Percentiles rank a stretch among this genome's conserved stretches.
Evolutionary conservation across 2,329 filamentous ascomycete genomes (phyloP).

Genomic region (Colletotrichum tabaci): DNA sequence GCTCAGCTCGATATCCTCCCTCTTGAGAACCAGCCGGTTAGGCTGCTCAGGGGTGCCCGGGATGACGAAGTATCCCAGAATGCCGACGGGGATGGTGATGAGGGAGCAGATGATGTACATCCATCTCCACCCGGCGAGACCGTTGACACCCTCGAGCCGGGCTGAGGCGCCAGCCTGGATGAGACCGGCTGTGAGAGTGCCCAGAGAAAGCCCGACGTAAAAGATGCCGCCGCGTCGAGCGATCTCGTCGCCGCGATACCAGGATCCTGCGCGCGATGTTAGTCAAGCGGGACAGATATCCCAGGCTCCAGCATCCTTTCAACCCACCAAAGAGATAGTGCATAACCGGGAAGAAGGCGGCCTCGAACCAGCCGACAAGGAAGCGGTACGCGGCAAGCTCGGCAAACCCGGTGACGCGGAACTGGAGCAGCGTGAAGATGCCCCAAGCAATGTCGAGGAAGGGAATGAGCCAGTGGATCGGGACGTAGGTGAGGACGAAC

Average conservation of each 20-base stretch:
- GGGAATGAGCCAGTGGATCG: conserved; percentile 47
- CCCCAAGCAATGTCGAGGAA: conserved; percentile 66
- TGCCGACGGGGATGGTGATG: conserved; percentile 58
- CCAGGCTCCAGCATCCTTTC: too few species aligned
- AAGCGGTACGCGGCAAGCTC: conserved; percentile 49
- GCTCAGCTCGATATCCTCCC: conserved; percentile 46
- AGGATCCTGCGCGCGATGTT: conserved; percentile 64
- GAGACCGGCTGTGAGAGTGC: conserved; percentile 60
- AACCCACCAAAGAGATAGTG: conserved; percentile 56
- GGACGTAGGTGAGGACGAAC: conserved; percentile 49
- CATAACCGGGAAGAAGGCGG: conserved; percentile 51
- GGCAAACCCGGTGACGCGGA: conserved; percentile 44
- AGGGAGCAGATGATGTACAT: conserved; percentile 62
- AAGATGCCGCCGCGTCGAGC: conserved; percentile 60
- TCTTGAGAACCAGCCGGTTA: conserved; percentile 48
- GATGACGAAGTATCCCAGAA: conserved; percentile 57
- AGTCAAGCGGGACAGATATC: conserved; percentile 34
- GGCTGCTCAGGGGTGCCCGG: conserved; percentile 51
- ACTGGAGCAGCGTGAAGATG: conserved; percentile 65
- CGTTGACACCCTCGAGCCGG: conserved; percentile 57
- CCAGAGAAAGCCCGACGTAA: conserved; percentile 59
- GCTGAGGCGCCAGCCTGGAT: conserved; percentile 62
- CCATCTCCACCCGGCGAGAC: conserved; percentile 62
- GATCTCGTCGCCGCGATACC: conserved; percentile 62
- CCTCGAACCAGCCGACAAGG: conserved; percentile 52